A percentile compares a stretch with the other conserved stretches of the same genome.
Evolutionary conservation across 1,139 yeast genomes (phyloP).

Genomic region (Debaryomyces sp.): DNA sequence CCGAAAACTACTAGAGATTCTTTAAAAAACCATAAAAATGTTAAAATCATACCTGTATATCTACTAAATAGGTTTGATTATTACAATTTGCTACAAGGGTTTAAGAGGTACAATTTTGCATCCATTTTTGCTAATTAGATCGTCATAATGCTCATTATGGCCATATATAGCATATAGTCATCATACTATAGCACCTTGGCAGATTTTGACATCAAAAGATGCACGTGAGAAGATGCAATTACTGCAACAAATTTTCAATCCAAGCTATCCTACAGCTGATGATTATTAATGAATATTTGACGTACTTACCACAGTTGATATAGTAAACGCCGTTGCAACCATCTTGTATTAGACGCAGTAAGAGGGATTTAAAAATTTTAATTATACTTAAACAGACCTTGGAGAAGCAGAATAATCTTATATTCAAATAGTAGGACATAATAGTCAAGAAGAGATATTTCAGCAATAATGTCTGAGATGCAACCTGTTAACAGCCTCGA

Average conservation of each 20-base stretch:
- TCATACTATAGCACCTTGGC: not conserved
- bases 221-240: constrained; percentile 10
- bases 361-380: not conserved
- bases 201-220: not conserved
- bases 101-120: not conserved
- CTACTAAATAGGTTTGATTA: not conserved
- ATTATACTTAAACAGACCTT: not conserved
- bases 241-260: not conserved
- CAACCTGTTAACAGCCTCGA: not conserved
- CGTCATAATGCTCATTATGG: not conserved
- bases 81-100: not conserved
- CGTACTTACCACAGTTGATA: not conserved
- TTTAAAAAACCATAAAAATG: not conserved
- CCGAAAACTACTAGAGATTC: not conserved
- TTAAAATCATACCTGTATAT: not conserved
- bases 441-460: not conserved
- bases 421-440: not conserved
- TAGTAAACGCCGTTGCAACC: not conserved
- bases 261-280: not conserved
- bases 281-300: not conserved
- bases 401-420: not conserved
- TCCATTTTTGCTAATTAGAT: not conserved
- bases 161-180: not conserved
- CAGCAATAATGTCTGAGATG: constrained; percentile 1
- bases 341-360: not conserved